Percentiles rank a stretch among this genome's conserved stretches.
Conservation (phyloP, 78 protist genomes). For the Dictyostelium brefeldianum region DNA sequence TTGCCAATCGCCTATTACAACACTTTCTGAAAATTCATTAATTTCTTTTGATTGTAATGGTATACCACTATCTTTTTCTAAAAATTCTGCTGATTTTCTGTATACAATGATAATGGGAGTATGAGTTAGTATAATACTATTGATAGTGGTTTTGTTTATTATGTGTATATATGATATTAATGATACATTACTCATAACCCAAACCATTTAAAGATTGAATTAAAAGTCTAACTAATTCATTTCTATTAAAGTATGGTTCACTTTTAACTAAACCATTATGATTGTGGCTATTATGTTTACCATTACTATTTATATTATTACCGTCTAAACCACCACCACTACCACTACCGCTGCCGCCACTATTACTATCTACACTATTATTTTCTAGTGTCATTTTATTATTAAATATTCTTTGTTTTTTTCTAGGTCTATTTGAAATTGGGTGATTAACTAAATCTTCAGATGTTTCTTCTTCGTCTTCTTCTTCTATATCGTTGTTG, state of each 20-base stretch:
- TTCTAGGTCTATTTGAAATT: neutral
- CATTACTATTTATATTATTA: neutral
- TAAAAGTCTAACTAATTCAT: slow-evolving; percentile 46
- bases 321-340: too few relatives aligned
- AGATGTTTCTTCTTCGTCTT: neutral
- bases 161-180: too few relatives aligned
- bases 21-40: slow-evolving; percentile 35
- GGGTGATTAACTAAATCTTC: neutral
- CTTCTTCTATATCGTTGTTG: neutral
- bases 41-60: slow-evolving; percentile 57
- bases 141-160: neutral
- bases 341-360: too few relatives aligned
- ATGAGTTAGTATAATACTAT: neutral
- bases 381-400: neutral
- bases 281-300: neutral
- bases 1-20: slow-evolving; percentile 57
- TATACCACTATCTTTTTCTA: slow-evolving; percentile 70
- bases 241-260: slow-evolving; percentile 42
- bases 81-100: slow-evolving; percentile 64
- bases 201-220: slow-evolving; percentile 60
- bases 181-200: slow-evolving; percentile 47
- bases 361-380: neutral
- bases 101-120: too few relatives aligned
- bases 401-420: slow-evolving; percentile 16
- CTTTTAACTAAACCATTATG: neutral